Base-by-base conservation (phyloP, 768 basidiomycete genomes). In the Lentinus tigrinus region DNA sequence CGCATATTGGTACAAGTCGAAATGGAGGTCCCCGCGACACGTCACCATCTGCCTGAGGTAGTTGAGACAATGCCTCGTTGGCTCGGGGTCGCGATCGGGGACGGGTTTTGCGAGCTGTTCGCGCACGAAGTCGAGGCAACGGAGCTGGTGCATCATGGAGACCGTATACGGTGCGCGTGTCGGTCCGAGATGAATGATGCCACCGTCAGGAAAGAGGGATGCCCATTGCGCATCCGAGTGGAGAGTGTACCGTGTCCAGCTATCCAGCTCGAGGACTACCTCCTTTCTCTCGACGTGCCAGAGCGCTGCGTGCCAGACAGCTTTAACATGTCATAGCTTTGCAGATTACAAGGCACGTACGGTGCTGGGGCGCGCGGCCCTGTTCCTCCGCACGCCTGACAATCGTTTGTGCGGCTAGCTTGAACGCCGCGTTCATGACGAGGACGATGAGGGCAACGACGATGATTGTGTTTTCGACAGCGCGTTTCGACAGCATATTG, bases 141-240 rank as follows among this genome's bases (percentile, higher is more conserved):
- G 73, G 0, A 79, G 65, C 36, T 74, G 71, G 65, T 79, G 77
- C 38, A 79, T 70, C 65, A 78, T 72, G 31, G 70, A 54, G 28
- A 77, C 59, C 9, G 72, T 72, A 59, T 71, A 76, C 2, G 75
- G 70, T 38, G 47, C 47, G 23, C 57, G 61, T 2, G 65, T 28
- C 2, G 49, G 42, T 0, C 71, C 69, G 16, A 73, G 60, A 39
- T 71, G 61, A 27, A 73, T 46, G 24, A 68, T 50, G 26, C 70
- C 69, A 21, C 64, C 47, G 14, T 60, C 58, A 14, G 70, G 67
- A 4, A 64, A 62, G 50, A 71, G 65, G 16, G 65, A 54, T 3
- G 56, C 62, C 70, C 69, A 71, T 36, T 70, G 37, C 53, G 37
- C 47, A 14, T 19, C 42, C 3, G 53, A 55, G 58, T 65, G 42